These are phyloP conservation scores for Botryococcus braunii DNA, from an alignment of 163 green algal genomes.

Conservation along the genomic window DNA sequence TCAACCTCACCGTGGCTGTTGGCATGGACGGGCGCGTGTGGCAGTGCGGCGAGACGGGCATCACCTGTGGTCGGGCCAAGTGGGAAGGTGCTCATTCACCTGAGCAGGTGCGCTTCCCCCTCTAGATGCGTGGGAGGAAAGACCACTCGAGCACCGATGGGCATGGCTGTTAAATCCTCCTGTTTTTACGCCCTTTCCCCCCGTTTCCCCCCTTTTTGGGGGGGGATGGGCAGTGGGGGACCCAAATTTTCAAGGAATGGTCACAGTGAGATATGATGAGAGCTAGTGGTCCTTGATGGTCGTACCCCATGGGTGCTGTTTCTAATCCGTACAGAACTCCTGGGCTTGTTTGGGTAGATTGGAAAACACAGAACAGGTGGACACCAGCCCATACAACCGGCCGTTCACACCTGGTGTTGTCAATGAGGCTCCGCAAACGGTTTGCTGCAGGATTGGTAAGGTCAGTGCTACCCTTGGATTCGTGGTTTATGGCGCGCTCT, in stretches of 20 bases:
- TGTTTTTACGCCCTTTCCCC: conserved; percentile 3
- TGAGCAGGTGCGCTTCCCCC: conserved; percentile 24
- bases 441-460: too few species aligned
- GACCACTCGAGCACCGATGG: background rate
- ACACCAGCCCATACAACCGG: too few species aligned
- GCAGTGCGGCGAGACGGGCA: conserved; percentile 68
- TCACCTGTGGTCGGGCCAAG: conserved; percentile 11
- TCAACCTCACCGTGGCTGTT: conserved; percentile 65
- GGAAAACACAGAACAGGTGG: too few species aligned
- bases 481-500: too few species aligned
- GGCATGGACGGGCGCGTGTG: conserved; percentile 53
- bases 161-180: background rate
- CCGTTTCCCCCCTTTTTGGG: too few species aligned
- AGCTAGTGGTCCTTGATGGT: background rate
- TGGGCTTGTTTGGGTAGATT: too few species aligned
- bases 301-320: too few species aligned
- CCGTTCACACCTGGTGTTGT: too few species aligned
- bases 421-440: too few species aligned
- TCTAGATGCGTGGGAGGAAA: background rate
- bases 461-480: too few species aligned
- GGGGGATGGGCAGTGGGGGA: background rate
- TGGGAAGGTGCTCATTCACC: conserved; percentile 55
- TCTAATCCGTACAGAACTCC: too few species aligned
- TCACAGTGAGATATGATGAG: background rate
- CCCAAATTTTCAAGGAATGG: background rate